Evolutionary conservation across 2,329 filamentous ascomycete species (phyloP).

Genomic region (Ophiostoma quercus): DNA sequence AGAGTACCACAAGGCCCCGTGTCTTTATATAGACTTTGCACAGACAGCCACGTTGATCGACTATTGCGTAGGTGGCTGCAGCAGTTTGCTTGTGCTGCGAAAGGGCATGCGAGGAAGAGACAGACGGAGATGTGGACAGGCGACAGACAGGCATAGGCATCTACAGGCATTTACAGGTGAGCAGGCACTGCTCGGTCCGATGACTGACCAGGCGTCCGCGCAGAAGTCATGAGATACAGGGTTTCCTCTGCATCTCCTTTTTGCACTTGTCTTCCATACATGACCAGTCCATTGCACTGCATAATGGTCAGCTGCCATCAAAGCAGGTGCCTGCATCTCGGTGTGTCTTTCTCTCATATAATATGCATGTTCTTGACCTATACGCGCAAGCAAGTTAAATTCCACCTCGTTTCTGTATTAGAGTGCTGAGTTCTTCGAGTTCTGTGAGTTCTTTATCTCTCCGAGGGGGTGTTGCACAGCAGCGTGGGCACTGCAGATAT

Average conservation of each 20-base stretch:
- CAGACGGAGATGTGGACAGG: not conserved
- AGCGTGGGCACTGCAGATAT: not conserved
- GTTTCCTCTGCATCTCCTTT: conserved; percentile 25
- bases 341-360: not conserved
- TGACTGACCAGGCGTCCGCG: not conserved
- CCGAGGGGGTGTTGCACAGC: not conserved
- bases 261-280: conserved; percentile 28
- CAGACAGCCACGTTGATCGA: conserved; percentile 9
- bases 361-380: not conserved
- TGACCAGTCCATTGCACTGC: not conserved
- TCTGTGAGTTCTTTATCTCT: conserved; percentile 21
- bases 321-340: conserved; percentile 1
- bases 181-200: not conserved
- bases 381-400: too few species aligned
- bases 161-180: not conserved
- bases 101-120: not conserved
- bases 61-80: not conserved
- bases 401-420: not conserved
- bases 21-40: conserved; percentile 23
- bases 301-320: not conserved
- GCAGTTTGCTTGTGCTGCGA: conserved; percentile 20
- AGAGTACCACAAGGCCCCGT: conserved; percentile 11
- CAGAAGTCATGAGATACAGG: not conserved
- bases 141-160: not conserved
- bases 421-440: too few species aligned